phyloP scores from a whole-genome alignment of 768 basidiomycete genomes.

The Rhodotorula kratochvilovae region DNA sequence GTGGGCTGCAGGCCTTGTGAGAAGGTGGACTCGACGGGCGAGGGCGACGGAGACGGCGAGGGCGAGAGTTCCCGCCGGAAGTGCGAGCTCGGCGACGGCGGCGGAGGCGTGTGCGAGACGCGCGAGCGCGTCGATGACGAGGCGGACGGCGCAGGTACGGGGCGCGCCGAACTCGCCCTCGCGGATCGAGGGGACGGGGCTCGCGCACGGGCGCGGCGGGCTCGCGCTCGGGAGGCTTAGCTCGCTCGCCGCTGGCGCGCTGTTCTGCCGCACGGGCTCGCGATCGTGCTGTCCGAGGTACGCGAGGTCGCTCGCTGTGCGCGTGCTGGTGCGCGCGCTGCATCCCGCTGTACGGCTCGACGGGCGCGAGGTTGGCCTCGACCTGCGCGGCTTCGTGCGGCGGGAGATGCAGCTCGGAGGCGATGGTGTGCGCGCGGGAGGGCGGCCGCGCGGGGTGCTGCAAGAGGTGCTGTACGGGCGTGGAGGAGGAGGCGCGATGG shows the following conservation, averaged over 20 bases:
- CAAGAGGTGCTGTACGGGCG: background rate
- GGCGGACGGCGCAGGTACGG: background rate
- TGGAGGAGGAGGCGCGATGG: background rate
- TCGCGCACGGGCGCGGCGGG: constrained; percentile 10
- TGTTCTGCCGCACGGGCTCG: background rate
- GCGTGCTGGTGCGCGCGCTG: constrained; percentile 7
- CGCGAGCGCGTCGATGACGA: background rate
- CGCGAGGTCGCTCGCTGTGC: background rate
- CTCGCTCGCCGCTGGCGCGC: no score
- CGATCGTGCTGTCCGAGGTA: background rate
- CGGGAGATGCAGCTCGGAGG: background rate
- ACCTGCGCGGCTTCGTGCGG: background rate
- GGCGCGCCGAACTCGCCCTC: background rate
- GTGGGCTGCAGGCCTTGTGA: background rate
- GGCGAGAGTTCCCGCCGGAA: background rate
- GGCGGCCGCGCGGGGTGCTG: background rate
- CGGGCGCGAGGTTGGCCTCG: background rate
- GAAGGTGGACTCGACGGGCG: background rate
- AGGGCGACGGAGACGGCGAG: background rate
- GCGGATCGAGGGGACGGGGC: constrained; percentile 1
- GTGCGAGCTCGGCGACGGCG: constrained; percentile 19
- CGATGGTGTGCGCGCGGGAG: background rate
- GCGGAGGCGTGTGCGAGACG: constrained; percentile 16
- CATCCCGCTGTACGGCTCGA: constrained; percentile 11
- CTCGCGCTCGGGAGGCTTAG: background rate